Base-by-base conservation (phyloP, 148 eudicot species). In the Vaccinium myrtillus region DNA sequence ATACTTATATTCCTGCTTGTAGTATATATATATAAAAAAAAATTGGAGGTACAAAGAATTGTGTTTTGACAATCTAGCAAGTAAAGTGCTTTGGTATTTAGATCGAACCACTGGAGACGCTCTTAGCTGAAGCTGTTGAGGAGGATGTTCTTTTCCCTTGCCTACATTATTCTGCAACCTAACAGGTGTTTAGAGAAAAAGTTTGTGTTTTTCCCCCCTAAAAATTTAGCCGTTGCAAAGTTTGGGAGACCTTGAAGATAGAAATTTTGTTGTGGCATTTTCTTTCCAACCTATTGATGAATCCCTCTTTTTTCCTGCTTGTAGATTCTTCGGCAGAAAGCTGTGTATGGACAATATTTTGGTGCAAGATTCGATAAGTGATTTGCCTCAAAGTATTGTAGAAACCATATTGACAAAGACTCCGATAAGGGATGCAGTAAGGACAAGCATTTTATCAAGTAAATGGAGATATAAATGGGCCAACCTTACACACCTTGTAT, bases 391-490 rank as follows among this genome's bases (percentile, higher is more conserved):
- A 23, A 81, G 87, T 85, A 85, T 92, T 56, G 81, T 86, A 9
- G 93, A 91, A 86, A 86, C 56, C 85, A 91, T 93, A 51, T 90
- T 93, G 55, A 53, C 90, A 49, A 84, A 87, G 69, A 79, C 90
- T 25, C 95, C 95, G 11, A 83, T 93, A 67, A 88, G 93, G 55
- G 95, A 93, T 85, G 93, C 93, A 75, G 90, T 93, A 77, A 90
- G 89, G 81, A 91, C 90, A 10, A 91, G 95, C 87, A 82, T 89
- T 71, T 84, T 93, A 49, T 91, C 95, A 0, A 90, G 86, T 75
- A 91, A 83, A 87, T 93, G 93, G 95, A 86, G 95, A 75, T 93
- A 91, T 83, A 90, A 89, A 82, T 91, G 95, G 95, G 87, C 92
- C 78, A 86, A 84, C 82, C 79, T 91, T 88, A 89, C 91, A 6